Percentiles rank a stretch among this genome's conserved stretches.
Evolutionary conservation across 2,329 filamentous ascomycete genomes (phyloP).

Genomic region (Alternaria brassicicola): DNA sequence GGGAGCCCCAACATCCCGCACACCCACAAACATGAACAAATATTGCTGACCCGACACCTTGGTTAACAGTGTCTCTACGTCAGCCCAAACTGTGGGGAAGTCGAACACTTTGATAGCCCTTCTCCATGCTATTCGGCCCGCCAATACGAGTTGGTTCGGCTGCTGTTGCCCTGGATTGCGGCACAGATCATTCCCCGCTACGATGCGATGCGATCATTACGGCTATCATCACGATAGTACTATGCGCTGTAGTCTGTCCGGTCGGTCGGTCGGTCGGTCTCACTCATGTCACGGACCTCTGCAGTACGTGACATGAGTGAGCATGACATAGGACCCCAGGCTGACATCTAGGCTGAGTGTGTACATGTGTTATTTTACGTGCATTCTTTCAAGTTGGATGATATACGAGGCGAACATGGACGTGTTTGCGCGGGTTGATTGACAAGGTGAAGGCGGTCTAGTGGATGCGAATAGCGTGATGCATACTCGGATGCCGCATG

Average conservation of each 20-base stretch:
- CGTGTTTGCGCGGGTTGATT: not conserved
- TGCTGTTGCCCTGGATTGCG: not conserved
- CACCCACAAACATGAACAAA: not conserved
- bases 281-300: not conserved
- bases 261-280: not conserved
- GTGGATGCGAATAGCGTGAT: not conserved
- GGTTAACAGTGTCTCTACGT: not conserved
- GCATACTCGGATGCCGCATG: not conserved
- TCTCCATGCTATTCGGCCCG: slow-evolving; percentile 1
- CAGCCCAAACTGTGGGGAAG: not conserved
- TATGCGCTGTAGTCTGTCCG: not conserved
- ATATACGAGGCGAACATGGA: not conserved
- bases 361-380: not conserved
- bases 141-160: not conserved
- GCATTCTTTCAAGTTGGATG: not conserved
- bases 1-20: not conserved
- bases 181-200: not conserved
- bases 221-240: not conserved
- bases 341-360: not conserved
- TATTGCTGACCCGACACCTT: not conserved
- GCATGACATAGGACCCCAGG: not conserved
- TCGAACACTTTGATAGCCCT: not conserved
- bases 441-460: not conserved
- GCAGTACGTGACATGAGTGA: not conserved
- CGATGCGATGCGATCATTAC: not conserved